Evolutionary conservation across 495 filamentous ascomycete genomes (phyloP), one percentile per base, ranked within the genome.

Genomic region (Neurospora sublineolata): DNA sequence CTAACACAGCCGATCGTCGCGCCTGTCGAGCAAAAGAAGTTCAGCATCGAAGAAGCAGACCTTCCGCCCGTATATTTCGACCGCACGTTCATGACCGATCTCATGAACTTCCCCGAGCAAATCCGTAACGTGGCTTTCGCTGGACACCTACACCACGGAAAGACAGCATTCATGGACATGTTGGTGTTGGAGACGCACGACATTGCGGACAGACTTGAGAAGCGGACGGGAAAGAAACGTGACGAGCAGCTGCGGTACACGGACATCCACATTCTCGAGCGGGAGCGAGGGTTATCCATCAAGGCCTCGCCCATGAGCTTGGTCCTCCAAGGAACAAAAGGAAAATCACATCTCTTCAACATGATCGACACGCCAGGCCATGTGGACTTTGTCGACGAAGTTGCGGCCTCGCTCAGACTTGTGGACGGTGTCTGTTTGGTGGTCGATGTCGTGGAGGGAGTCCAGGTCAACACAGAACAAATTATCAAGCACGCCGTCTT

Each of bases 151-250:
- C 95, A 99, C 77, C 95, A 99, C 82, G 95, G 95, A 71, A 99
- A 99, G 84, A 98, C 95, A 20, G 93, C 94, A 1, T 91, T 99
- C 72, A 94, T 97, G 93, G 95, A 99, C 79, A 98, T 97, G 93
- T 83, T 99, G 46, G 95, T 99, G 3, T 84, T 93, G 76, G 91
- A 98, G 80, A 99, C 95, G 67, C 96, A 99, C 76, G 92, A 96
- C 71, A 87, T 97, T 46, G 84, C 87, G 42, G 91, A 91, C 67
- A 84, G 89, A 73, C 80, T 94, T 71, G 90, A 95, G 38, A 93
- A 91, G 81, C 89, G 88, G 77, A 89, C 83, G 52, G 94, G 94
- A 2, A 92, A 87, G 81, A 93, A 90, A 78, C 86, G 89, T 68
- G 94, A 97, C 73, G 94, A 97, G 79, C 92, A 97, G 81, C 83